These are phyloP conservation scores for Kwoniella heveanensis DNA, from an alignment of 768 basidiomycete genomes.

Conservation along the genomic window DNA sequence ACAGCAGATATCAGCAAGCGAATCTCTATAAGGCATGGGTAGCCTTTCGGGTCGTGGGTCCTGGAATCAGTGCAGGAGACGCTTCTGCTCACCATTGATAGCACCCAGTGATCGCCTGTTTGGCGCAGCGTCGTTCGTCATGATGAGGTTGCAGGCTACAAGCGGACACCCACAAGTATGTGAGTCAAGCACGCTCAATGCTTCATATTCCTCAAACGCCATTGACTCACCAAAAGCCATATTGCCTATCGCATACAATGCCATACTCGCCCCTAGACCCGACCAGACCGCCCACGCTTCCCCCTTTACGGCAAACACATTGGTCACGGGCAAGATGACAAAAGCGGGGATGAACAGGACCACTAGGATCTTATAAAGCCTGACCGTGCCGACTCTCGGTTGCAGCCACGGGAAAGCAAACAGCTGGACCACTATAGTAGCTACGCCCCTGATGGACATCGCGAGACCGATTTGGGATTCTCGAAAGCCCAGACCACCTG, in stretches of 20 bases:
- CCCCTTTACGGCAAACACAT: constrained; percentile 29
- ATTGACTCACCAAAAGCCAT: constrained; percentile 40
- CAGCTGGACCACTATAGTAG: constrained; percentile 39
- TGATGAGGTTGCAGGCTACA: constrained; percentile 45
- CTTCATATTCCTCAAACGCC: too few relatives aligned
- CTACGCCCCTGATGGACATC: constrained; percentile 36
- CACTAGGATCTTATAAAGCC: constrained; percentile 34
- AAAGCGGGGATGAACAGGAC: constrained; percentile 41
- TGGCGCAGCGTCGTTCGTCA: constrained; percentile 45
- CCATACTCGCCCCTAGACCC: constrained; percentile 24
- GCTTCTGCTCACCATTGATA: constrained; percentile 46
- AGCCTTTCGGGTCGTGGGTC: too few relatives aligned
- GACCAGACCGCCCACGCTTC: constrained; percentile 33
- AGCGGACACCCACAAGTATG: neutral
- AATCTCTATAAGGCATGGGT: too few relatives aligned
- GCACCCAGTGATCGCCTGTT: constrained; percentile 33
- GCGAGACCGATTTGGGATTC: constrained; percentile 37
- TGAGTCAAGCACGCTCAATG: neutral
- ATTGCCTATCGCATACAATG: constrained; percentile 29
- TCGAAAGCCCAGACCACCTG: constrained; percentile 41
- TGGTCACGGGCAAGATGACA: constrained; percentile 34
- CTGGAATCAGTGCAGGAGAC: too few relatives aligned
- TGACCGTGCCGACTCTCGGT: constrained; percentile 27
- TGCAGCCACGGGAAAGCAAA: constrained; percentile 41
- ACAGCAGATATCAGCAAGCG: too few relatives aligned